Base-by-base conservation (phyloP, 768 basidiomycete genomes). In the Rhodotorula toruloides region DNA sequence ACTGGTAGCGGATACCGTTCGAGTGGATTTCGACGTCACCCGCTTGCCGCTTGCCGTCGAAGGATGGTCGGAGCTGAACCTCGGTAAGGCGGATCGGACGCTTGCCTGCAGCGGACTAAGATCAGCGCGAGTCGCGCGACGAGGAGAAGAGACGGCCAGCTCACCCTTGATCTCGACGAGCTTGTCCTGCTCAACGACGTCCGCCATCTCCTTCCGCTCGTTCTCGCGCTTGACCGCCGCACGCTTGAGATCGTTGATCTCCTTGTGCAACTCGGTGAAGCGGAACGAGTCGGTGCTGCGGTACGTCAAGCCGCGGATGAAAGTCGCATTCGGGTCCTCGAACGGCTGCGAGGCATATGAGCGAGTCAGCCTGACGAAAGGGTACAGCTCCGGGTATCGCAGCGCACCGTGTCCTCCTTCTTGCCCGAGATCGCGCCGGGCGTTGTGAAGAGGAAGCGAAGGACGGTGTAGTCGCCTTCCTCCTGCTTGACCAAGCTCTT, bases 1-100 rank as follows among this genome's bases (percentile, higher is more conserved):
- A 91, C 71, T 87, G 85, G 77, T 97, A 98, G 42, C 94, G 84
- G 61, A 98, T 83, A 81, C 96, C 96, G 75, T 97, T 99, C 77
- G 91, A 87, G 76, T 99, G 96, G 42, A 99, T 91, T 76, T 99
- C 96, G 29, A 98, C 89, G 76, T 97, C 94, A n/a, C 96, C 96
- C 9, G 93, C 89, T 21, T 93, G 81, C 34, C 92, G 85, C 79
- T 97, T 99, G 31, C 91, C 92, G 74, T 99, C 96, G 37, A 92
- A 82, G 10, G 91, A 89, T 32, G 96, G 96, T 22, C 93, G 84
- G 54, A 96, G 86, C 75, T 93, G 93, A 1, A 93, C 90, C 76
- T 97, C 92, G 8, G 88, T 86, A 74, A 98, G 83, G 74, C 88
- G 89, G 65, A 83, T 82, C 22, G 94, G 91, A 67, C 90, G 82